phyloP scores from a whole-genome alignment of 352 stramenopile species.

The Salisapilia sapeloensis region DNA sequence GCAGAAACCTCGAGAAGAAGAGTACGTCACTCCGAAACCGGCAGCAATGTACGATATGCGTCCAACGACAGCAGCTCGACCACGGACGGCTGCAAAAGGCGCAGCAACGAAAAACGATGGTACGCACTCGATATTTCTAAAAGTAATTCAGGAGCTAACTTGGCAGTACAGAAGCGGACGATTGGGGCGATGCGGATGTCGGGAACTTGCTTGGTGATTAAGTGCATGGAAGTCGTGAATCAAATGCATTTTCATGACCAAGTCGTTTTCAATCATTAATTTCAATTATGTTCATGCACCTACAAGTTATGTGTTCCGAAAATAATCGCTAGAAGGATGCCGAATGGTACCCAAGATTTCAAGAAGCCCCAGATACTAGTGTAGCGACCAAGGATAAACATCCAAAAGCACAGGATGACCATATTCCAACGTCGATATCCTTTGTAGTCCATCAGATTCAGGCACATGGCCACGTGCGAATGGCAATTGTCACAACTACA shows the following conservation, averaged over 20 bases:
- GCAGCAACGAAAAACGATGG: constrained; percentile 33
- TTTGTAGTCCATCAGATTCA: constrained; percentile 38
- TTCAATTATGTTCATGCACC: too few species aligned
- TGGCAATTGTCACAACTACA: constrained; percentile 92
- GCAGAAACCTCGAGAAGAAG: constrained; percentile 13
- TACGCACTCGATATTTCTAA: constrained; percentile 6
- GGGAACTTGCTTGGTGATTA: constrained; percentile 57
- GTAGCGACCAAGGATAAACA: constrained; percentile 55
- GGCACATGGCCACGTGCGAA: constrained; percentile 84
- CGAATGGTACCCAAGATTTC: constrained; percentile 21
- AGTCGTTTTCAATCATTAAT: too few species aligned
- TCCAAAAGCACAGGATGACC: constrained; percentile 67
- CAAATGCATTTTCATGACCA: too few species aligned
- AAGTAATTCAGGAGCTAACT: constrained; percentile 2
- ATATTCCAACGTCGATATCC: constrained; percentile 59
- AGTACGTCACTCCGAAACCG: constrained; percentile 18
- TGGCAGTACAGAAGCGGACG: constrained; percentile 30
- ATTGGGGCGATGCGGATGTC: constrained; percentile 68
- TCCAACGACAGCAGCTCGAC: constrained; percentile 6
- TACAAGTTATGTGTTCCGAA: too few species aligned
- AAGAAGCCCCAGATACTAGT: constrained; percentile 14
- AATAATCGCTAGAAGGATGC: constrained; percentile 6
- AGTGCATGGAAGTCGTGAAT: constrained; percentile 1
- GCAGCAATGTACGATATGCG: constrained; percentile 13
- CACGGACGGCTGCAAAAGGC: constrained; percentile 7